Percentiles rank a stretch among this genome's conserved stretches.
Evolutionary conservation across 805 yeast species (phyloP).

Genomic region (Pichia ethanolica): DNA sequence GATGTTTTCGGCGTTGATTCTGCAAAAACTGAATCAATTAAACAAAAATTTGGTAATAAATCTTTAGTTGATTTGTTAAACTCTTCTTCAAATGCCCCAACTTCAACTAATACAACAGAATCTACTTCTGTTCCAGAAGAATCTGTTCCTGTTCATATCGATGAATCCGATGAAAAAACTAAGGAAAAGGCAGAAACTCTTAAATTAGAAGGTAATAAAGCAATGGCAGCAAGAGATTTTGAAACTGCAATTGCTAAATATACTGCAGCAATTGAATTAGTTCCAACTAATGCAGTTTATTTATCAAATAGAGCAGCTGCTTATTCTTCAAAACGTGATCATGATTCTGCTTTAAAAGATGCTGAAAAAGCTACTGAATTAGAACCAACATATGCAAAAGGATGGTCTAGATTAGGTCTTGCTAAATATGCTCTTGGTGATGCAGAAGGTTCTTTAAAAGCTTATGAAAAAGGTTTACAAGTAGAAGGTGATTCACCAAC

Average conservation of each 20-base stretch:
- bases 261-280: slow-evolving; percentile 66
- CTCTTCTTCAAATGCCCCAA: slow-evolving; percentile 7
- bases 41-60: slow-evolving; percentile 40
- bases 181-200: slow-evolving; percentile 73
- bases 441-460: slow-evolving; percentile 80
- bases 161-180: slow-evolving; percentile 39
- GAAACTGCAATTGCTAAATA: slow-evolving; percentile 67
- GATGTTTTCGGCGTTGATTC: slow-evolving; percentile 70
- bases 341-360: slow-evolving; percentile 72
- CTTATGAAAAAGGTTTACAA: slow-evolving; percentile 81
- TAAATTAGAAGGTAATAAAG: slow-evolving; percentile 83
- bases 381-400: slow-evolving; percentile 81
- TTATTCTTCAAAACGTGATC: slow-evolving; percentile 67
- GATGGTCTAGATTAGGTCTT: slow-evolving; percentile 89
- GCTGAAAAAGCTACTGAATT: slow-evolving; percentile 74
- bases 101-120: slow-evolving; percentile 1
- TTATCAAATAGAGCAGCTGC: slow-evolving; percentile 97
- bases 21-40: slow-evolving; percentile 23
- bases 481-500: slow-evolving; percentile 79
- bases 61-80: slow-evolving; percentile 39
- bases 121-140: slow-evolving; percentile 13
- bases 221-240: slow-evolving; percentile 73
- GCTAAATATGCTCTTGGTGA: slow-evolving; percentile 95
- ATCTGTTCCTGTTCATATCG: slow-evolving; percentile 35
- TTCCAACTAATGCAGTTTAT: slow-evolving; percentile 73